Conservation (phyloP, 768 basidiomycete species). For the Candolleomyces efflorescens region DNA sequence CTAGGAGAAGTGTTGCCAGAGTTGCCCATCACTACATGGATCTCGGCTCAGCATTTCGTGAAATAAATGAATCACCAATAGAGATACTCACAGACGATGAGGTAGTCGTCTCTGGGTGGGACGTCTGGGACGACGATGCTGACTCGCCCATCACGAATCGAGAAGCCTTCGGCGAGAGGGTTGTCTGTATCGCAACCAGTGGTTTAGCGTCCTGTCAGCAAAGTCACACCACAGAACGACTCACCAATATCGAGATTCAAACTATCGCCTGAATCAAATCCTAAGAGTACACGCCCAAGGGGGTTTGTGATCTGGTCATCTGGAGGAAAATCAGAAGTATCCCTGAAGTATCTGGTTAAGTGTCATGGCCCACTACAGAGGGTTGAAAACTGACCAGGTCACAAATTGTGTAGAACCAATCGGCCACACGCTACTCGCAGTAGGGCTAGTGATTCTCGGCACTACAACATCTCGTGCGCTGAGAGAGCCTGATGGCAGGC, state of each 20-base stretch:
- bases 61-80: neutral
- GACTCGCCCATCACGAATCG: constrained; percentile 45
- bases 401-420: constrained; percentile 44
- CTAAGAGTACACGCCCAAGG: constrained; percentile 48
- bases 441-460: constrained; percentile 48
- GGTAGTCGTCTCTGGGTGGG: constrained; percentile 41
- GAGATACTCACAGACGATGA: constrained; percentile 56
- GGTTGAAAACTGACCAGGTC: constrained; percentile 41
- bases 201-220: constrained; percentile 6
- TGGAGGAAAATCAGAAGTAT: constrained; percentile 43
- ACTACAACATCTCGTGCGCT: constrained; percentile 39
- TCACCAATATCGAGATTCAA: constrained; percentile 53
- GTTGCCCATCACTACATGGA: constrained; percentile 54
- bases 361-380: neutral
- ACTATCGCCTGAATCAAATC: constrained; percentile 39
- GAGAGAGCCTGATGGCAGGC: neutral
- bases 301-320: constrained; percentile 44
- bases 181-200: constrained; percentile 36
- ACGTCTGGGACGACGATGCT: constrained; percentile 51
- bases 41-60: constrained; percentile 1
- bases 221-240: constrained; percentile 13
- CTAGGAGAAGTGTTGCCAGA: constrained; percentile 57
- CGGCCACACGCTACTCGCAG: constrained; percentile 43
- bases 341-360: constrained; percentile 30
- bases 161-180: constrained; percentile 56